Evolutionary conservation across 345 rosid species (phyloP), one percentile per base, ranked within the genome.

Genomic region (Aquilaria malaccensis): DNA sequence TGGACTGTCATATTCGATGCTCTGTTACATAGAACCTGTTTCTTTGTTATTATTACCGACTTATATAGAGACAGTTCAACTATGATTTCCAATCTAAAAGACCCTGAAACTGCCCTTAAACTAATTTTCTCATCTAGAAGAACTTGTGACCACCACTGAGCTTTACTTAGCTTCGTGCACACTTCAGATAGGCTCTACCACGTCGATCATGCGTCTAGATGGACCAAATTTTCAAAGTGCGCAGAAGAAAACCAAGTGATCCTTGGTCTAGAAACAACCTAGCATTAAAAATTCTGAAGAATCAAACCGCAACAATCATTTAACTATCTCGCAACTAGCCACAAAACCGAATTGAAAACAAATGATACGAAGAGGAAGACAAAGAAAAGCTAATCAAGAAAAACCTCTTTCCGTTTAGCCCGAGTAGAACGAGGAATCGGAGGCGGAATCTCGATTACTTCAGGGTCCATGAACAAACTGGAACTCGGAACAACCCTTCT

Each of bases 381-480:
- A 51, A 60, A 43, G 2, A 50, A 13, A 5, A 56, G 51, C 13
- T 56, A 31, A 56, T 52, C 31, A 52, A 50, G 55, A 55, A 22
- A 33, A 43, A 88, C 97, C 97, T 85, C 71, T 14, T 74, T 76
- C 2, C 65, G 71, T 59, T 73, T 82, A 33, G 53, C 62, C 63
- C 45, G 72, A 50, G 75, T 69, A 64, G 77, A 13, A 62, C 79
- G 74, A 67, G 71, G 70, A 31, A 59, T 30, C 67, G 82, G 82
- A 46, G 82, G 79, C 33, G 86, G 76, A 70, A 87, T 77, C 82
- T 88, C 88, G 72, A 80, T 77, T 60, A 80, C 82, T 46, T 83
- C 78, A 0, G 91, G 78, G 71, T 88, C 96, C 88, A 91, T 84
- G 53, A 52, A 66, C n/a, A 73, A 65, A 52, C 58, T 22, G 33